phyloP scores from a whole-genome alignment of 2,329 filamentous ascomycete species.

The Nannizziopsis barbatae region DNA sequence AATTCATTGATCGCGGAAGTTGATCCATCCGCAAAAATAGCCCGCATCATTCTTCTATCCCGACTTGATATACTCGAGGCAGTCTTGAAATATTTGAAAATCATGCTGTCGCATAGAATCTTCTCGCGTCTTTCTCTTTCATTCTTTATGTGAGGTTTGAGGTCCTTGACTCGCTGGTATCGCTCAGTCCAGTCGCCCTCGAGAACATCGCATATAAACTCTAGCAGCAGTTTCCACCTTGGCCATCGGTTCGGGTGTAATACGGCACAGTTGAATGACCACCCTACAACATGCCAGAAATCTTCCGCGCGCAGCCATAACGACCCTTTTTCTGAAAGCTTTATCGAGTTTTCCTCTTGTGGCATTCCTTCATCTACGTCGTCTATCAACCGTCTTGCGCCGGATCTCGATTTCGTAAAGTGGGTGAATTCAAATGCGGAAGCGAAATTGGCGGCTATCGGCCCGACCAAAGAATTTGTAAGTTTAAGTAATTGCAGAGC shows the following conservation, averaged over 20 bases:
- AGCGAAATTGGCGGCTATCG: conserved; percentile 57
- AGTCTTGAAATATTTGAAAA: conserved; percentile 33
- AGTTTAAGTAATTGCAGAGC: conserved; percentile 61
- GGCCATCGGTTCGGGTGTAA: conserved; percentile 63
- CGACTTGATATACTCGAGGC: conserved; percentile 24
- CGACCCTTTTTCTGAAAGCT: conserved; percentile 53
- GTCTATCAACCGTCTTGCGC: conserved; percentile 15
- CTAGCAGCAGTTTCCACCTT: conserved; percentile 70
- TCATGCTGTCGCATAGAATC: conserved; percentile 31
- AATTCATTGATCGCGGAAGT: conserved; percentile 32
- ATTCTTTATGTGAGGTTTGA: neutral
- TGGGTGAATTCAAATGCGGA: conserved; percentile 59
- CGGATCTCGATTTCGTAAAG: conserved; percentile 26
- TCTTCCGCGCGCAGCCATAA: conserved; percentile 68
- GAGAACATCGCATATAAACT: conserved; percentile 49
- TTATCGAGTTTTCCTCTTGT: conserved; percentile 39
- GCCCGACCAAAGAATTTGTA: conserved; percentile 54
- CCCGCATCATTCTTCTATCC: conserved; percentile 34
- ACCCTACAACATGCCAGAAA: conserved; percentile 81
- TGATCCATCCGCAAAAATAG: conserved; percentile 39
- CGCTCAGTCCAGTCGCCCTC: conserved; percentile 36
- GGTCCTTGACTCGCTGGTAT: conserved; percentile 16
- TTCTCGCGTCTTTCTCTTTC: neutral
- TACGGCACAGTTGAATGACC: conserved; percentile 85
- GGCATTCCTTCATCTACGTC: conserved; percentile 21